Evolutionary conservation across 495 filamentous ascomycete genomes (phyloP), one percentile per base, ranked within the genome.

Genomic region (Gamarada debralockiae): DNA sequence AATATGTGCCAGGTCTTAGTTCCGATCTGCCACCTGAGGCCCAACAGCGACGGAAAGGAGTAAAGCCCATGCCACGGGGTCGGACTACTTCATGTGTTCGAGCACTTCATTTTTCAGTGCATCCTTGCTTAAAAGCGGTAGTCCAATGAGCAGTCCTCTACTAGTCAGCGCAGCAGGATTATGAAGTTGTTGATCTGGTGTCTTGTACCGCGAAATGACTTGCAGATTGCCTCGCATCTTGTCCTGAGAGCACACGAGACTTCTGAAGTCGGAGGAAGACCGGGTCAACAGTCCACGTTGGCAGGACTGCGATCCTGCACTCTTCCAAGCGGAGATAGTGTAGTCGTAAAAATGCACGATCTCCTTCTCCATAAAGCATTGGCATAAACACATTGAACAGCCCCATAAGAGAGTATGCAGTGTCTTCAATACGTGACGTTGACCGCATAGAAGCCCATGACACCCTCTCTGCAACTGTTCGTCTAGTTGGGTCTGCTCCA

Each of bases 381-480:
- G 41, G 41, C 41, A 44, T 44, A 22, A 22, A n/a, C 12, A 44
- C 41, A 44, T 44, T 25, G 41, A 44, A 44, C 13, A 44, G 20
- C 6, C 41, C 41, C 18, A 44, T 21, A 21, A 44, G 21, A 20
- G 12, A 44, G 18, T 44, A 44, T 25, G 41, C 22, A 22, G 7
- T 23, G 21, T 44, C 41, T 44, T 44, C 41, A 21, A 22, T 25
- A 12, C 41, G 10, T 44, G 41, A n/a, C 9, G 41, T 44, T 24
- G 4, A 12, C 21, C 41, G 15, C 22, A 8, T 23, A 4, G 21
- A 21, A 13, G 41, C 41, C 41, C 41, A 44, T 3, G 41, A 44
- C 41, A 44, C 21, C 13, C 41, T 21, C 22, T 44, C 13, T 3
- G 41, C 41, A 4, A 44, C 41, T 14, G 18, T 44, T 8, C 4